Base-by-base conservation (phyloP, 495 filamentous ascomycete genomes). In the Aspergillus biplanus region DNA sequence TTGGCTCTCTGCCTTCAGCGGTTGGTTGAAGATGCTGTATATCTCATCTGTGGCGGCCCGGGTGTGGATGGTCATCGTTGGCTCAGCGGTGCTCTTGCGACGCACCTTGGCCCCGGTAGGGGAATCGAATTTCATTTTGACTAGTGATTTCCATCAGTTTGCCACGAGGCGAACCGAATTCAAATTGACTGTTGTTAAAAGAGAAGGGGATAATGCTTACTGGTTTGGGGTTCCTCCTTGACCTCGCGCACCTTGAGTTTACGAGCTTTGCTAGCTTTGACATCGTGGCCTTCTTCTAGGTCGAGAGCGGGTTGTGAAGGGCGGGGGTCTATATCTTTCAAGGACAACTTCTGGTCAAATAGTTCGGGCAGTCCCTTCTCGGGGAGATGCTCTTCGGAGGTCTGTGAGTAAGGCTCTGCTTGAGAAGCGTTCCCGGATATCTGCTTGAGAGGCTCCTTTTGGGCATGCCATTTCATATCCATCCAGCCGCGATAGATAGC, bases 51-150 rank as follows among this genome's bases (percentile, higher is more conserved):
- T 97, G 1, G 95, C 95, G 57, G 93, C 94, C 56, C 87, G 91
- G 16, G 95, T 99, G 70, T 97, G 91, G 65, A 99, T 85, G 1
- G 95, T 99, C 93, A 99, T 97, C 1, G 95, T 99, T 32, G 92
- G 91, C 70, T 97, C 92, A 3, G 84, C 74, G 12, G 85, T 83
- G 72, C 89, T 91, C 78, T 91, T 93, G 52, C 86, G 82, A 48
- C 83, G 88, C 33, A 92, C 83, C 71, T 92, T 96, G 2, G 86
- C 86, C 13, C 86, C 85, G 0, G 90, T 89, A 1, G 93, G 93
- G 11, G 93, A 97, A 65, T 91, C 90, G 47, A 97, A 81, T 62
- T 97, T 97, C 55, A 92, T 91, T 84, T 95, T 92, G 72, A 97
- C 93, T 93, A 65, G 37, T 64, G 8, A 42, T 31, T 11, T 16